Base-by-base conservation (phyloP, 1,284 basidiomycete genomes). In the Fistulinella cinereoalba region DNA sequence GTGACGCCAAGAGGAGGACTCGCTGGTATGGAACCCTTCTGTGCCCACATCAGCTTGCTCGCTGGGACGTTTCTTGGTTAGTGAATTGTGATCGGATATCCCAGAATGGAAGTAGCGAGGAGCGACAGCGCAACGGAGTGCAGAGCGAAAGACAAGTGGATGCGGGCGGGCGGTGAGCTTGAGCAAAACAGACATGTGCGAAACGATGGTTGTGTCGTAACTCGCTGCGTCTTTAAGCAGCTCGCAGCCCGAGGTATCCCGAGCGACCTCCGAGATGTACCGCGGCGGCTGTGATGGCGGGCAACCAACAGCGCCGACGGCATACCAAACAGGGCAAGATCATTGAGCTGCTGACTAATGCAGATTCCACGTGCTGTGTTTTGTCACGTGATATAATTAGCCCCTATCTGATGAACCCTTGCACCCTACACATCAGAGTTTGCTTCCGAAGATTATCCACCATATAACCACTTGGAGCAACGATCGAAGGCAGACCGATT, bases 21-120 rank as follows among this genome's bases (percentile, higher is more conserved):
- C 41, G 65, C 66, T 53, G 46, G 23, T 44, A 51, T 69, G 64
- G 32, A 61, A 39, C 0, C 64, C 67, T 22, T 66, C 67, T 12
- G 59, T 62, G 31, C 64, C 66, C 21, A 52, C 43, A 22, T 51
- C 45, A 1, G 55, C 59, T 5, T 51, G 52, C 39, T 66, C 63
- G 38, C 38, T 49, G 6, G 51, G 53, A 23, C 40, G 52, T 22
- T 66, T 65, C 34, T 54, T 62, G 37, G 36, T 46, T 28, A 66
- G 52, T 1, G 64, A 54, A 25, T 55, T 53, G 15, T 53, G 54
- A 49, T 62, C 48, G 33, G 52, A 31, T 18, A 36, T 46, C 45
- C 51, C 54, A 13, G 53, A 60, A 64, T 64, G 65, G 53, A 64
- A 65, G 27, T 22, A 46, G 21, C 39, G 28, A 37, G 43, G 3